Percentiles rank a stretch among this genome's conserved stretches.
phyloP scores from a whole-genome alignment of 2,329 filamentous ascomycete genomes.

The Stagonosporopsis cucurbitacearum region DNA sequence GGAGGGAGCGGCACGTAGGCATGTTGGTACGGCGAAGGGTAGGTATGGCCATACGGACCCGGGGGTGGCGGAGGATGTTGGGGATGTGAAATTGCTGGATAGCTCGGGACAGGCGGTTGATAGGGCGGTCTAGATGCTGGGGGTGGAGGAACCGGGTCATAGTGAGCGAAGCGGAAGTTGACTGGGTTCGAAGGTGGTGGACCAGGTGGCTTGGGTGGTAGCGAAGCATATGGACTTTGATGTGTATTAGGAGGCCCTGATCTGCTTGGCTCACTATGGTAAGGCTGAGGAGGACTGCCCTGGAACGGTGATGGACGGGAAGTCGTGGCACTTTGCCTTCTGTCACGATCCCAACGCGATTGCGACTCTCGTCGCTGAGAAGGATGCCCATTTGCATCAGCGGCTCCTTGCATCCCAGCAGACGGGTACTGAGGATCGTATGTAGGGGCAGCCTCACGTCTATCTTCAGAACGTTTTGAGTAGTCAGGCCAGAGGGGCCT shows the following conservation, averaged over 20 bases:
- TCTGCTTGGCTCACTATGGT: slow-evolving; percentile 31
- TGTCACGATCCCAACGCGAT: slow-evolving; percentile 36
- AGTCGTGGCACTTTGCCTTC: slow-evolving; percentile 36
- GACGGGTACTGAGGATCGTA: slow-evolving; percentile 38
- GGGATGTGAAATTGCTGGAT: slow-evolving; percentile 28
- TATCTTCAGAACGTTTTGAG: slow-evolving; percentile 23
- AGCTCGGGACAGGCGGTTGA: slow-evolving; percentile 32
- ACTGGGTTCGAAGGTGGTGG: slow-evolving; percentile 34
- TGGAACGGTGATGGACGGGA: slow-evolving; percentile 35
- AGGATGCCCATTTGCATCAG: slow-evolving; percentile 25
- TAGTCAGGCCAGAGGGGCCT: slow-evolving; percentile 22
- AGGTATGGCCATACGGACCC: slow-evolving; percentile 27
- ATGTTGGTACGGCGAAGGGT: slow-evolving; percentile 31
- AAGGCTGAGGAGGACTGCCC: slow-evolving; percentile 33
- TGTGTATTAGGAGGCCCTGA: slow-evolving; percentile 30
- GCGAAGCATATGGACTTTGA: slow-evolving; percentile 43
- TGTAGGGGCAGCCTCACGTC: slow-evolving; percentile 23
- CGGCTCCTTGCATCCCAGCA: slow-evolving; percentile 28
- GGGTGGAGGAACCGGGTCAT: slow-evolving; percentile 40
- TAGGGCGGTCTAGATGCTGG: slow-evolving; percentile 23
- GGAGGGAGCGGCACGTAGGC: slow-evolving; percentile 41
- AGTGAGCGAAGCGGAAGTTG: slow-evolving; percentile 47
- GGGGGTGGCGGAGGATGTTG: slow-evolving; percentile 29
- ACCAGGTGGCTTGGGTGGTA: slow-evolving; percentile 42
- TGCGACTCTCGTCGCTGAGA: slow-evolving; percentile 32